A percentile compares a stretch with the other conserved stretches of the same genome.
These are phyloP conservation scores for Trichoderma koningiopsis DNA, from an alignment of 2,329 filamentous ascomycete species.

Conservation along the genomic window DNA sequence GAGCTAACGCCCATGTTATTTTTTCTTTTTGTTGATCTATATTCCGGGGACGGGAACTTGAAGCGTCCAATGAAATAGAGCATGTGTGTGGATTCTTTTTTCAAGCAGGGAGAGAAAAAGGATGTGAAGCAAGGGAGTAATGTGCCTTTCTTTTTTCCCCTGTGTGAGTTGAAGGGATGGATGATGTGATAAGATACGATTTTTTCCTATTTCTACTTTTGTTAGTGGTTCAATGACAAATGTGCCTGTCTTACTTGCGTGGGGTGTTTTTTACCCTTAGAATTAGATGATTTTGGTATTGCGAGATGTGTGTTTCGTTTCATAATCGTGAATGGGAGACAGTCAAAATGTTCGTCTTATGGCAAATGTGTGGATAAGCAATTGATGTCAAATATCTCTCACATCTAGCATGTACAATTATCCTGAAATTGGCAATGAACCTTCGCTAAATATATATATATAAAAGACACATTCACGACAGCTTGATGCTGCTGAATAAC, in stretches of 20 bases:
- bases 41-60: neutral
- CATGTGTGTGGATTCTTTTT: neutral
- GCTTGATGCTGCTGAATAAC: constrained; percentile 9
- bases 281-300: neutral
- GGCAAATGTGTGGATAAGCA: neutral
- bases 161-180: neutral
- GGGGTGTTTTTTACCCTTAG: neutral
- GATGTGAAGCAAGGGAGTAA: neutral
- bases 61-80: neutral
- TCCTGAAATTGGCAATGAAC: constrained; percentile 6
- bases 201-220: neutral
- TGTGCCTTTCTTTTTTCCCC: neutral
- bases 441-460: constrained; percentile 14
- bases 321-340: neutral
- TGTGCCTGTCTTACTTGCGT: neutral
- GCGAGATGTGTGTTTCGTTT: neutral
- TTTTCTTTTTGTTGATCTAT: neutral
- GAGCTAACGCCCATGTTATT: neutral
- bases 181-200: neutral
- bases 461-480: neutral
- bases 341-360: neutral
- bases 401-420: constrained; percentile 14
- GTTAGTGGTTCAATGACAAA: neutral
- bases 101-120: neutral
- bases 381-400: neutral